A percentile compares a stretch with the other conserved stretches of the same genome.
These are phyloP conservation scores for Saccharomycopsis capsularis DNA, from an alignment of 805 yeast species.

Conservation along the genomic window DNA sequence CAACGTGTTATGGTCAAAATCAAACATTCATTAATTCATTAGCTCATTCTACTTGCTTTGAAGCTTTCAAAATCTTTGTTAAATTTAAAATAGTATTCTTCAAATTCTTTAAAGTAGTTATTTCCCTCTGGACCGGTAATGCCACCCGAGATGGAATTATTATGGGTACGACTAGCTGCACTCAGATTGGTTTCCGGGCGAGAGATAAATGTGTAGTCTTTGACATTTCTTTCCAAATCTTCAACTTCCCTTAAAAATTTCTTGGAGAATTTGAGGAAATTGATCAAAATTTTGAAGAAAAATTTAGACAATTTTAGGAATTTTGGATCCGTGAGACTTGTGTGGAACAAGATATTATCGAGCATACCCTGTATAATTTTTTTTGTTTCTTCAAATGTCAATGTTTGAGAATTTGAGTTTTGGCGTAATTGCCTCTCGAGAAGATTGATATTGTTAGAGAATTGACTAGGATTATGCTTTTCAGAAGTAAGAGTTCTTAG, in stretches of 20 bases:
- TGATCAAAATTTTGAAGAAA: slow-evolving; percentile 6
- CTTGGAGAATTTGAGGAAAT: slow-evolving; percentile 6
- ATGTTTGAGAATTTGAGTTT: too few species aligned
- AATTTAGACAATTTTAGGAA: background rate
- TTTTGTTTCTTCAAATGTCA: background rate
- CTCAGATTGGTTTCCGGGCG: too few species aligned
- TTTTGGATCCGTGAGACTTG: slow-evolving; percentile 1
- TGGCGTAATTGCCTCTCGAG: background rate
- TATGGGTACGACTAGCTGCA: background rate
- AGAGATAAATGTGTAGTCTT: background rate
- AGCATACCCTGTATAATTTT: slow-evolving; percentile 14
- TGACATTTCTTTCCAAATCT: background rate
- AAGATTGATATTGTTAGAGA: background rate
- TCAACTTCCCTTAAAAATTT: background rate
- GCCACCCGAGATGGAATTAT: background rate
- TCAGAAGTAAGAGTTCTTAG: too few species aligned
- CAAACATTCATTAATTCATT: too few species aligned
- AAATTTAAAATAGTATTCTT: background rate
- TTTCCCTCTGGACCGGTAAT: background rate
- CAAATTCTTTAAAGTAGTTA: background rate
- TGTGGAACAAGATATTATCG: slow-evolving; percentile 10
- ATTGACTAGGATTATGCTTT: background rate
- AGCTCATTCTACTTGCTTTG: too few species aligned
- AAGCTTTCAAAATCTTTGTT: background rate
- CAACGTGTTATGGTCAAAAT: too few species aligned